These are phyloP conservation scores for Endocarpon pusillum DNA, from an alignment of 495 filamentous ascomycete genomes.

Conservation along the genomic window DNA sequence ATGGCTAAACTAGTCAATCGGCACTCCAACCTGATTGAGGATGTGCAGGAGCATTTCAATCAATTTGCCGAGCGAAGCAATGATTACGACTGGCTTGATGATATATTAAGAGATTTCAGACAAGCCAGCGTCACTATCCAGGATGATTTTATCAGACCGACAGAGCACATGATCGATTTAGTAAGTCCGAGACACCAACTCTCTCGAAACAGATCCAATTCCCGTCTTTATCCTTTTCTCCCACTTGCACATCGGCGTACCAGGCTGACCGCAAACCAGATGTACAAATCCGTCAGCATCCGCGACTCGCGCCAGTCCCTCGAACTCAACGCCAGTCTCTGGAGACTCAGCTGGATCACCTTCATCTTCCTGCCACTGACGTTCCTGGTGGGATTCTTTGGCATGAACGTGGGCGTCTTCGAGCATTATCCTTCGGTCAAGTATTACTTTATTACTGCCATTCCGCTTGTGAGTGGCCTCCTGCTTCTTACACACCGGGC, in stretches of 20 bases:
- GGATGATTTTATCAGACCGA: too few species aligned
- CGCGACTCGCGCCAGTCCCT: constrained; percentile 30
- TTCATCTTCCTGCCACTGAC: constrained; percentile 34
- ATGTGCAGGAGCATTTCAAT: constrained; percentile 28
- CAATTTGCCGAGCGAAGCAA: too few species aligned
- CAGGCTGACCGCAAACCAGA: too few species aligned
- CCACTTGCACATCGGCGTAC: constrained; percentile 4
- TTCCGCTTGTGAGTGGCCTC: too few species aligned
- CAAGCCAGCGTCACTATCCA: too few species aligned
- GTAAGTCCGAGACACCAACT: too few species aligned
- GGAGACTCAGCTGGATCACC: constrained; percentile 24
- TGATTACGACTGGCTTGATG: too few species aligned
- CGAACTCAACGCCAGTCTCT: constrained; percentile 24
- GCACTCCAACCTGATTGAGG: constrained; percentile 28
- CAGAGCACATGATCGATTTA: too few species aligned
- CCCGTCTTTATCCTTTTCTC: constrained; percentile 17
- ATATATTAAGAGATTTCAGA: too few species aligned
- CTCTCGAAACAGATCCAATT: too few species aligned
- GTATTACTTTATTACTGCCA: constrained; percentile 13
- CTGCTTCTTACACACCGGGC: too few species aligned
- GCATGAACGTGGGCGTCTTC: constrained; percentile 32
- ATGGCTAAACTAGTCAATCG: constrained; percentile 32
- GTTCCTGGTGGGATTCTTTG: constrained; percentile 30
- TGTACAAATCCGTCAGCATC: constrained; percentile 38
- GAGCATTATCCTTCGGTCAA: constrained; percentile 20